Percentiles rank a stretch among this genome's conserved stretches.
Conservation (phyloP, 208 protist species). For the Leishmania gerbilli region DNA sequence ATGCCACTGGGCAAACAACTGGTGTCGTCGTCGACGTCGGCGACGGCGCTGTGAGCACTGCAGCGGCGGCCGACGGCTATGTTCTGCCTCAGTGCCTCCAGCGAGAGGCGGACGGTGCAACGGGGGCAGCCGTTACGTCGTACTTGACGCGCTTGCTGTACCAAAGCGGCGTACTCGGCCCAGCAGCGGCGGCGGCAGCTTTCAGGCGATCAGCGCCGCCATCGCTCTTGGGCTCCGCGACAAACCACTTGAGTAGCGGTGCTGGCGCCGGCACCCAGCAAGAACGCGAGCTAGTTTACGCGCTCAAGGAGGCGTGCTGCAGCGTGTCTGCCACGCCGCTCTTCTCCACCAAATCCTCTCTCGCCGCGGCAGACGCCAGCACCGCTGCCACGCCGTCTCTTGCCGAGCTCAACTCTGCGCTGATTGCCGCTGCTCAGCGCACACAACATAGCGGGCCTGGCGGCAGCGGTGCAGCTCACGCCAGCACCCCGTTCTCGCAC, state of each 20-base stretch:
- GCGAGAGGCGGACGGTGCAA: conserved; percentile 44
- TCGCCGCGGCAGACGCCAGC: neutral
- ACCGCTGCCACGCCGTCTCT: neutral
- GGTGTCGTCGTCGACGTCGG: conserved; percentile 66
- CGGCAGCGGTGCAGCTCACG: neutral
- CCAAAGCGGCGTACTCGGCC: conserved; percentile 39
- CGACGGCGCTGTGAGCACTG: conserved; percentile 55
- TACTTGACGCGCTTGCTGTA: conserved; percentile 56
- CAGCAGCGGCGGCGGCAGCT: neutral
- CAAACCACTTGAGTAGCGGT: neutral
- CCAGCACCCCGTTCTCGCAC: neutral
- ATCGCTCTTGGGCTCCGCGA: neutral
- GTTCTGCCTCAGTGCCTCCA: conserved; percentile 49
- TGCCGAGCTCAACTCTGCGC: conserved; percentile 18
- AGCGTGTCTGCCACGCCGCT: conserved; percentile 31
- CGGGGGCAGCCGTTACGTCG: conserved; percentile 48
- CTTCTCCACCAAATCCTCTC: neutral
- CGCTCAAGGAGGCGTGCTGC: conserved; percentile 55
- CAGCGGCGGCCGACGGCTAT: conserved; percentile 53
- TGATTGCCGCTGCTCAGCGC: conserved; percentile 15
- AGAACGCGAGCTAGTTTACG: conserved; percentile 47
- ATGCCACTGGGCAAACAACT: conserved; percentile 61
- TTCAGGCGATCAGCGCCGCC: neutral
- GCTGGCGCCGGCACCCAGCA: conserved; percentile 39
- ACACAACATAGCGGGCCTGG: neutral